Evolutionary conservation across 495 filamentous ascomycete genomes (phyloP).

Genomic region (Glutinoglossum americanum): DNA sequence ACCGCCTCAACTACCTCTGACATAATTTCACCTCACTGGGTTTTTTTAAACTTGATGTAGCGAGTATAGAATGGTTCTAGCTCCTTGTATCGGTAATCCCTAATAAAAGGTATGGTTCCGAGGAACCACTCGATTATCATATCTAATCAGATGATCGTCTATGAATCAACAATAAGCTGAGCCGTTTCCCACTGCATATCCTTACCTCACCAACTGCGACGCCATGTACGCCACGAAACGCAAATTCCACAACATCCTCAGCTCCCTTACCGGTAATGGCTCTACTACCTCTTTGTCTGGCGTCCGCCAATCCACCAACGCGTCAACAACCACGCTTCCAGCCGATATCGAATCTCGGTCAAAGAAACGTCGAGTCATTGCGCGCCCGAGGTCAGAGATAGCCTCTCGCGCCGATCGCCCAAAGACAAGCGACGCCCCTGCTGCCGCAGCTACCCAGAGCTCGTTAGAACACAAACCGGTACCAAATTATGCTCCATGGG

Average conservation of each 20-base stretch:
- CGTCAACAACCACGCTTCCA: conserved; percentile 1
- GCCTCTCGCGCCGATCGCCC: background rate
- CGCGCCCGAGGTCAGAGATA: background rate
- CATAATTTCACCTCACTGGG: background rate
- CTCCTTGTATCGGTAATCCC: too few species aligned
- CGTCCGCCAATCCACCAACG: background rate
- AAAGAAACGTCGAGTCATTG: conserved; percentile 3
- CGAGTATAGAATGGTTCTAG: too few species aligned
- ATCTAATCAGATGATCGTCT: background rate
- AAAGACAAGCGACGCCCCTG: background rate
- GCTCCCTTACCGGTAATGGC: conserved; percentile 2
- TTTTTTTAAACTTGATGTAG: background rate
- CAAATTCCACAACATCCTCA: conserved; percentile 7
- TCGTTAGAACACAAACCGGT: background rate
- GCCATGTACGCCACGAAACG: conserved; percentile 6
- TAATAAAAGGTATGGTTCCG: background rate
- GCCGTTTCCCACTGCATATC: background rate
- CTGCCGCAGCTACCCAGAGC: background rate
- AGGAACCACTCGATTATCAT: background rate
- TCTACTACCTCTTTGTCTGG: background rate
- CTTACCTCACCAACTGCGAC: background rate
- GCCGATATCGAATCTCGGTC: conserved; percentile 2
- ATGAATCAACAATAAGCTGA: background rate
- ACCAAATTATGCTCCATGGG: conserved; percentile 59
- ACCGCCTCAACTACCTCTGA: background rate